Evolutionary conservation across 2,329 filamentous ascomycete species (phyloP), one percentile per base, ranked within the genome.

Genomic region (Stenocarpella maydis): DNA sequence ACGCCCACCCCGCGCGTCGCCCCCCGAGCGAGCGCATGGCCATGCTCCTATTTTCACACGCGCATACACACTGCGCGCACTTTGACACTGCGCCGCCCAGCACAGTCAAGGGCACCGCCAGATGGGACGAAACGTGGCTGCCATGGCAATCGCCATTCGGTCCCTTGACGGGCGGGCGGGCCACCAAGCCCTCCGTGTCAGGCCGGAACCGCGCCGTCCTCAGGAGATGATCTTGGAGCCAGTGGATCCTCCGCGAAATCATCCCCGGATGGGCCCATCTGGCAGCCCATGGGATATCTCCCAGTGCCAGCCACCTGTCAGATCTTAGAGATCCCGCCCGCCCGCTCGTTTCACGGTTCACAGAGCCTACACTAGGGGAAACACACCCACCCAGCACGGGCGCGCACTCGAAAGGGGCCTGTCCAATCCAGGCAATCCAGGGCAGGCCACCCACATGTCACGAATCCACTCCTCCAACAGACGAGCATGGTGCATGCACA

Each of bases 111-210:
- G 24, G 34, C 34, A 37, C 34, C 2, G 10, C 34, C 34, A 69
- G 45, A 61, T 67, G 53, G 54, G 68, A 69, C 68, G 68, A 69
- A 67, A 69, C 68, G 64, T 67, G 64, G 37, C 53, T 39, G 64
- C 21, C 21, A 50, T 41, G 61, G 55, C 61, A 41, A 28, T 4
- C 34, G 12, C 34, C 9, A 37, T 12, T 37, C 34, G 34, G 34
- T 58, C 15, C 31, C 17, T 24, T 24, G 7, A 37, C 24, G 31
- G 55, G 26, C 58, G 47, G 58, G 34, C 41, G 15, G 10, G 31
- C 41, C 15, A 5, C n/a, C n/a, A n/a, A n/a, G n/a, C n/a, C n/a
- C n/a, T n/a, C n/a, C n/a, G n/a, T n/a, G n/a, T 6, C 41, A 34
- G 58, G 19, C 58, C 17, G 58, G 43, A 43, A 49, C 28, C 41